A percentile compares a stretch with the other conserved stretches of the same genome.
These are phyloP conservation scores for Schizophyllum amplum DNA, from an alignment of 1,284 basidiomycete genomes.

Conservation along the genomic window DNA sequence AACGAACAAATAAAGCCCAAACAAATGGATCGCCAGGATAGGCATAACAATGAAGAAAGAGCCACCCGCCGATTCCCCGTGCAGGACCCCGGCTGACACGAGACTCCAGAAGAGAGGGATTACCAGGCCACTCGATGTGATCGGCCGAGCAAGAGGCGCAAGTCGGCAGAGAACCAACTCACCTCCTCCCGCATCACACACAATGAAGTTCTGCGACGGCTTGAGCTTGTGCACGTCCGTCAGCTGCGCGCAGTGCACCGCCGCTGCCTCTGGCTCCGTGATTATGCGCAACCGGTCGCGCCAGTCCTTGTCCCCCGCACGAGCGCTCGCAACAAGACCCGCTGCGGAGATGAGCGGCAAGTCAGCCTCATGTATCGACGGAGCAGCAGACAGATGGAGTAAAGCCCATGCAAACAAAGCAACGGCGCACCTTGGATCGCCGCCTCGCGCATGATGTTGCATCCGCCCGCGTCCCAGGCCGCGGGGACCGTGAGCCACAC, in stretches of 20 bases:
- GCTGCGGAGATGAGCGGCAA: not conserved
- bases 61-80: too few species aligned
- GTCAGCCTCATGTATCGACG: too few species aligned
- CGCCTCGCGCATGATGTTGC: constrained; percentile 73
- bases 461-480: constrained; percentile 77
- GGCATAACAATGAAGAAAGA: too few species aligned
- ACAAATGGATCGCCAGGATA: too few species aligned
- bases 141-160: too few species aligned
- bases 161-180: constrained; percentile 17
- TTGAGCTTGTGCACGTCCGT: constrained; percentile 69
- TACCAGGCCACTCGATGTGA: not conserved
- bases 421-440: constrained; percentile 49
- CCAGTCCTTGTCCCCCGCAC: constrained; percentile 68
- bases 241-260: constrained; percentile 73
- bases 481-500: constrained; percentile 79
- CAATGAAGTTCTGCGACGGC: constrained; percentile 71
- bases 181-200: constrained; percentile 73
- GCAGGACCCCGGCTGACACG: too few species aligned
- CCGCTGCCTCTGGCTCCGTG: constrained; percentile 81
- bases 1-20: too few species aligned
- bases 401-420: too few species aligned
- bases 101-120: too few species aligned
- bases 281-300: constrained; percentile 73
- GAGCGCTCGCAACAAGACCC: constrained; percentile 28
- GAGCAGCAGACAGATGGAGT: too few species aligned